A percentile compares a stretch with the other conserved stretches of the same genome.
These are phyloP conservation scores for Xylariaceae sp. DNA, from an alignment of 2,329 filamentous ascomycete genomes.

Conservation along the genomic window DNA sequence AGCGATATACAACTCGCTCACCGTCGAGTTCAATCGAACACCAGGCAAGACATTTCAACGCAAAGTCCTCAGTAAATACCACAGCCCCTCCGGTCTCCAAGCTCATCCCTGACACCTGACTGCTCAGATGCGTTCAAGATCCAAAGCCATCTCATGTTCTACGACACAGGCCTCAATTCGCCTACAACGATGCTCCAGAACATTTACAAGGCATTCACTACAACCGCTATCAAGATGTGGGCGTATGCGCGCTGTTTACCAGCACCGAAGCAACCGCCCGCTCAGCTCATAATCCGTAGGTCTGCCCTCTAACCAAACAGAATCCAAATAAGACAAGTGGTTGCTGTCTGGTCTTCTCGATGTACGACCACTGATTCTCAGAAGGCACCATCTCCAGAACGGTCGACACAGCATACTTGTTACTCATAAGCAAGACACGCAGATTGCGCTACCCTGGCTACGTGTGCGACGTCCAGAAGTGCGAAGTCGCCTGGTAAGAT, in stretches of 20 bases:
- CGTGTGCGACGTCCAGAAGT: constrained; percentile 56
- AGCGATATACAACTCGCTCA: constrained; percentile 69
- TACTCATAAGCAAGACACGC: constrained; percentile 58
- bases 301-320: constrained; percentile 3
- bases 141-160: constrained; percentile 80
- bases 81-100: background rate
- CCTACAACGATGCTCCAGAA: constrained; percentile 67
- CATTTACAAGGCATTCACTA: constrained; percentile 69
- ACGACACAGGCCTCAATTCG: constrained; percentile 77
- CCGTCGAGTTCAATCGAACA: constrained; percentile 69
- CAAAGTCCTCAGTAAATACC: constrained; percentile 65
- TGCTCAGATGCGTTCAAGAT: constrained; percentile 68
- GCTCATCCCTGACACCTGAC: constrained; percentile 4
- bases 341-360: no score
- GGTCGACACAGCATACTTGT: constrained; percentile 59
- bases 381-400: constrained; percentile 64
- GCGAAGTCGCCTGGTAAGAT: constrained; percentile 60
- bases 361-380: background rate
- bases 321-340: no score
- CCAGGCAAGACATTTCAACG: constrained; percentile 78
- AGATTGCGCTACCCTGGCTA: constrained; percentile 48
- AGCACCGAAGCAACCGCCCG: constrained; percentile 51
- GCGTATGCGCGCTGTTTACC: constrained; percentile 61
- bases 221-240: constrained; percentile 75
- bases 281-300: constrained; percentile 63